phyloP scores from a whole-genome alignment of 1,139 yeast species.

The Diutina neorugosa region DNA sequence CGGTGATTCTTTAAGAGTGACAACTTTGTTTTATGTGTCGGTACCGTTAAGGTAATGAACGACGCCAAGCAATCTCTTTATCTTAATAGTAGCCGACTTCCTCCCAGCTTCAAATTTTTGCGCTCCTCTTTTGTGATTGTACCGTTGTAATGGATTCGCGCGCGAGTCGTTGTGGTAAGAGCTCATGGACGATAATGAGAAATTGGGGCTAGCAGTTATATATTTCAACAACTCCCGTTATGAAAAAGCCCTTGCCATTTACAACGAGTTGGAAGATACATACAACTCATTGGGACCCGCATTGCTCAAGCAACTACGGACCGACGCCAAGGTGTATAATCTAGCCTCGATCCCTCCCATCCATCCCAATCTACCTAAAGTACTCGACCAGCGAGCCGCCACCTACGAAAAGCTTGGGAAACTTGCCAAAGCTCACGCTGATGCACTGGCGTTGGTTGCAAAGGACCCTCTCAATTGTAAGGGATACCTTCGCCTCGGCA shows the following conservation, averaged over 20 bases:
- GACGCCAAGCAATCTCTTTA: background rate
- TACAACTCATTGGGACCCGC: background rate
- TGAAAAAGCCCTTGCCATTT: background rate
- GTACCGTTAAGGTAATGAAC: background rate
- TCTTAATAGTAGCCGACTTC: background rate
- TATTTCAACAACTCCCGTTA: background rate
- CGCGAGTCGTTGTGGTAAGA: background rate
- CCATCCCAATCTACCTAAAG: background rate
- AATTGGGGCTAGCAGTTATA: background rate
- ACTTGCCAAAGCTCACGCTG: background rate
- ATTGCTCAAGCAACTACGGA: background rate
- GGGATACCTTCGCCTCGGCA: background rate
- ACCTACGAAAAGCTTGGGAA: background rate
- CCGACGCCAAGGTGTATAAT: background rate
- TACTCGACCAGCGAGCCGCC: background rate
- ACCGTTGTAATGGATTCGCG: background rate
- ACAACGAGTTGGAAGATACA: background rate
- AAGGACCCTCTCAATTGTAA: background rate
- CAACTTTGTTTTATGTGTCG: background rate
- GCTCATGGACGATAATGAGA: background rate
- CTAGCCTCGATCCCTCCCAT: background rate
- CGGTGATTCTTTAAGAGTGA: no score
- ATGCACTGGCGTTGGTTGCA: background rate
- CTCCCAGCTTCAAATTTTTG: no score
- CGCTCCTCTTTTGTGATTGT: background rate